Conservation (phyloP, 371 early-diverging fungal species). For the Syncephalastrum contaminatum region DNA sequence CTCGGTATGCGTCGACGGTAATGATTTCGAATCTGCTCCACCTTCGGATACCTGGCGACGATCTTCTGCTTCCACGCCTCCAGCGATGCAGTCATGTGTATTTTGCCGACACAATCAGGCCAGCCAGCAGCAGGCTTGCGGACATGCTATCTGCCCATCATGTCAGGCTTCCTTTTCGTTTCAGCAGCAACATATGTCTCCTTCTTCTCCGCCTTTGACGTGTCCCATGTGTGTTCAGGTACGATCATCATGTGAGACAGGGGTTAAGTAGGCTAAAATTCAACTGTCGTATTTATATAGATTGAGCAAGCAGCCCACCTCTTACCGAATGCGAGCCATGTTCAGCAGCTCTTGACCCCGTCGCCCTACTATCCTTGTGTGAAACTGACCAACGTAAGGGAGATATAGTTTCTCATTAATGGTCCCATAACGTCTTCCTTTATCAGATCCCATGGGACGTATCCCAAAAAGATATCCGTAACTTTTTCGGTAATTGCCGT, state of each 20-base stretch:
- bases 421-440: not conserved
- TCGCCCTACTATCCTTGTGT: conserved; percentile 33
- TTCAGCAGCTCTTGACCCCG: conserved; percentile 6
- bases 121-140: conserved; percentile 10
- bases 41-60: conserved; percentile 7
- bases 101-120: not conserved
- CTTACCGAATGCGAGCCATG: conserved; percentile 17
- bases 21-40: conserved; percentile 11
- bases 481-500: conserved; percentile 43
- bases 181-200: not conserved
- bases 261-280: no score
- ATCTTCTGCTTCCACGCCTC: conserved; percentile 8
- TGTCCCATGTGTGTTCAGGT: conserved; percentile 27
- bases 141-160: conserved; percentile 19
- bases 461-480: conserved; percentile 51
- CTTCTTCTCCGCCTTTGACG: conserved; percentile 2
- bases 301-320: conserved; percentile 3
- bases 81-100: not conserved
- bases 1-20: conserved; percentile 18
- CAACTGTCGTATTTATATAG: not conserved
- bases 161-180: conserved; percentile 12
- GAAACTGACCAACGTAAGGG: conserved; percentile 41
- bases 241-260: conserved; percentile 1
- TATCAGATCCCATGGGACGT: conserved; percentile 58
- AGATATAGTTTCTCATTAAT: not conserved